These are phyloP conservation scores for Hypsizygus marmoreus DNA, from an alignment of 768 basidiomycete genomes.

Conservation along the genomic window DNA sequence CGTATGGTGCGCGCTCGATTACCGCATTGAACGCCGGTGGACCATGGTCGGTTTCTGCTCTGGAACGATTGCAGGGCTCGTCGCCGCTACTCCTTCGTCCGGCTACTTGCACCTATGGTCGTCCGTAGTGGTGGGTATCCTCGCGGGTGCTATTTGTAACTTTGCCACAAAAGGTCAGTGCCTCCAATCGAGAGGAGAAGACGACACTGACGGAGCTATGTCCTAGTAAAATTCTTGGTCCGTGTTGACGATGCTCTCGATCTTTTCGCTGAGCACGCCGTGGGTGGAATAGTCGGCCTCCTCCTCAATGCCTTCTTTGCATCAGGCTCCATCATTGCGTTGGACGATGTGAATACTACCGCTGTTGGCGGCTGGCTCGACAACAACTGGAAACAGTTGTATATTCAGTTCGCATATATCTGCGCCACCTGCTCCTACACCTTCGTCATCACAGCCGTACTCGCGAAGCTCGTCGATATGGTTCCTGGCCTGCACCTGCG, in stretches of 20 bases:
- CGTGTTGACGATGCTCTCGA: slow-evolving; percentile 88
- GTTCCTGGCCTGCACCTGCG: slow-evolving; percentile 61
- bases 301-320: slow-evolving; percentile 78
- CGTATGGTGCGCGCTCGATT: slow-evolving; percentile 83
- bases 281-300: slow-evolving; percentile 81
- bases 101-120: slow-evolving; percentile 82
- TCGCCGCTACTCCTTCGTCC: slow-evolving; percentile 86
- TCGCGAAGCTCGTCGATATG: slow-evolving; percentile 58
- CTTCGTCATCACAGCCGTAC: slow-evolving; percentile 59
- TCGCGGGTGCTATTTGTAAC: slow-evolving; percentile 76
- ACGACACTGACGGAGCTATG: slow-evolving; percentile 10
- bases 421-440: slow-evolving; percentile 59
- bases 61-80: slow-evolving; percentile 88
- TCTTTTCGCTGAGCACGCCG: slow-evolving; percentile 88
- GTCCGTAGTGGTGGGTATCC: slow-evolving; percentile 71
- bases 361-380: slow-evolving; percentile 72
- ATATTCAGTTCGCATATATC: slow-evolving; percentile 72
- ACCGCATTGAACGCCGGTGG: slow-evolving; percentile 76
- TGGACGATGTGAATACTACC: slow-evolving; percentile 65
- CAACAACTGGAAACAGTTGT: slow-evolving; percentile 76
- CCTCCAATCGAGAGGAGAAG: no score
- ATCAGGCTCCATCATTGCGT: slow-evolving; percentile 56
- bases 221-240: slow-evolving; percentile 65
- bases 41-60: slow-evolving; percentile 92
- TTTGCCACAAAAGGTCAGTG: slow-evolving; percentile 82